Percentiles rank a stretch among this genome's conserved stretches.
Conservation (phyloP, 1,139 yeast genomes). For the Hyphopichia khmerensis region DNA sequence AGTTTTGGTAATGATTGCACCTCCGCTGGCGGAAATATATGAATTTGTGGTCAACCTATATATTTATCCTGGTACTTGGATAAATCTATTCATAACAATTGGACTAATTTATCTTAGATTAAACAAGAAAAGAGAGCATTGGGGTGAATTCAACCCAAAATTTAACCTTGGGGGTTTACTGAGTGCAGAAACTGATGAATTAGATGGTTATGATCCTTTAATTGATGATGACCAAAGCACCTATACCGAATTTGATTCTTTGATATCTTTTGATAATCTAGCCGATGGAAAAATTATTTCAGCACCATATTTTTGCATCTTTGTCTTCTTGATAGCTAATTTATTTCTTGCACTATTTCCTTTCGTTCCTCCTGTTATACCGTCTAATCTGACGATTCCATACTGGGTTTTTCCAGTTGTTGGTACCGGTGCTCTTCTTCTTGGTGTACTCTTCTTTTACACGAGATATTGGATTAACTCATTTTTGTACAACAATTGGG, state of each 20-base stretch:
- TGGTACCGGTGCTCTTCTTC: conserved; percentile 44
- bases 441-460: conserved; percentile 44
- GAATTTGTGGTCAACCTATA: conserved; percentile 50
- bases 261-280: conserved; percentile 17
- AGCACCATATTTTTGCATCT: conserved; percentile 31
- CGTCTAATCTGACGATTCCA: conserved; percentile 29
- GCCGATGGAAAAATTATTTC: conserved; percentile 10
- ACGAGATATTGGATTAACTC: conserved; percentile 9
- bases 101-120: conserved; percentile 43
- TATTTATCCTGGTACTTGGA: conserved; percentile 55
- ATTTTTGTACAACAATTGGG: conserved; percentile 8
- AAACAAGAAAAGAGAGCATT: conserved; percentile 26
- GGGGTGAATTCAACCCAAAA: conserved; percentile 26
- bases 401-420: conserved; percentile 59
- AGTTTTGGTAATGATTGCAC: conserved; percentile 41
- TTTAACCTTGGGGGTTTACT: not conserved
- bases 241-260: conserved; percentile 13
- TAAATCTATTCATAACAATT: conserved; percentile 38
- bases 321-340: conserved; percentile 47
- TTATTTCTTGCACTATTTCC: conserved; percentile 56
- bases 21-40: conserved; percentile 49
- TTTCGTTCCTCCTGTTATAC: conserved; percentile 47
- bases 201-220: conserved; percentile 7
- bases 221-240: conserved; percentile 1
- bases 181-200: not conserved